Evolutionary conservation across 2,329 filamentous ascomycete genomes (phyloP).

Genomic region (Cordyceps cicadae): DNA sequence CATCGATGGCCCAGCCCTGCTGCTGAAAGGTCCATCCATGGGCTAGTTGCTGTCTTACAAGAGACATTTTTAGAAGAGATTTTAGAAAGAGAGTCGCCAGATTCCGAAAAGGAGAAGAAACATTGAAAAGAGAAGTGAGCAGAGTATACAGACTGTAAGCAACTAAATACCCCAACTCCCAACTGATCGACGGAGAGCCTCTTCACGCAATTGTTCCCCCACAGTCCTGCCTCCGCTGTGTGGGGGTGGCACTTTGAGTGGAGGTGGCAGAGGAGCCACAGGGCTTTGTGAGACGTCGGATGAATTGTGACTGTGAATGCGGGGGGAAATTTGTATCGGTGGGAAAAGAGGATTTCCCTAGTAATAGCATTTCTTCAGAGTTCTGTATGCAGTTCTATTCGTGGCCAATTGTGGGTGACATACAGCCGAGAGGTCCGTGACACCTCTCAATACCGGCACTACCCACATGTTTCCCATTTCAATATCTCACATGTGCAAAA

Average conservation of each 20-base stretch:
- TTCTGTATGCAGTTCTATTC: too few species aligned
- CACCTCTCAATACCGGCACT: too few species aligned
- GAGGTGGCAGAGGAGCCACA: not conserved
- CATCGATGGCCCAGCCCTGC: constrained; percentile 15
- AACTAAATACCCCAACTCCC: not conserved
- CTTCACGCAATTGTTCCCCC: constrained; percentile 1
- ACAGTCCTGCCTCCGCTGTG: constrained; percentile 2
- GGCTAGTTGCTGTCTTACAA: constrained; percentile 11
- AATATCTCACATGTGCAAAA: too few species aligned
- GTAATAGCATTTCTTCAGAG: too few species aligned
- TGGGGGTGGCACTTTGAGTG: not conserved
- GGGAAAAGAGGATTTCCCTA: not conserved
- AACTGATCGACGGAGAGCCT: too few species aligned
- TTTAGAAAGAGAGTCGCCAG: too few species aligned
- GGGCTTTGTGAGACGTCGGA: not conserved
- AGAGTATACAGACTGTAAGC: too few species aligned
- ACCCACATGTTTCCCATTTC: too few species aligned
- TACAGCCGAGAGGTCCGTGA: too few species aligned
- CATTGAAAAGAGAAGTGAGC: too few species aligned
- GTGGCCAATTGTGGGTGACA: too few species aligned
- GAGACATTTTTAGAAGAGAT: not conserved
- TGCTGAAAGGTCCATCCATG: constrained; percentile 22
- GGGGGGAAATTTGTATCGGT: not conserved
- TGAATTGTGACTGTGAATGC: not conserved
- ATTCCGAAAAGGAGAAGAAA: too few species aligned